Base-by-base conservation (phyloP, 331 rosid genomes). In the Cydonia oblonga region DNA sequence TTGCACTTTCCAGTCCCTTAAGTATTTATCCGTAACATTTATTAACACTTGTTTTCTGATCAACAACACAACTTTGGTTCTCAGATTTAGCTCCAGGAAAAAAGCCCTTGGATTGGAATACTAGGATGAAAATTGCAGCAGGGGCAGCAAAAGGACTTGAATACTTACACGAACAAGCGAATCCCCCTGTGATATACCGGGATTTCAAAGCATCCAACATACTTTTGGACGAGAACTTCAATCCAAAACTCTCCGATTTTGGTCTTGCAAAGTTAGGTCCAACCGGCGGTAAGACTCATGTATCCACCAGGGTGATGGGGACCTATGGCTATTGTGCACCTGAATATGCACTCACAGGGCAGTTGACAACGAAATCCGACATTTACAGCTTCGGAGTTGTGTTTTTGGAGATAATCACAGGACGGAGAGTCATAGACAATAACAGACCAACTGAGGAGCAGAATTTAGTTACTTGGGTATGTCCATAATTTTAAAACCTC, bases 281-380 rank as follows among this genome's bases (percentile, higher is more conserved):
- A 54, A 90, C 86, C 4, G 97, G 98, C 0, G 97, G 86, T 19
- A 89, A 87, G 66, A 72, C 87, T n/a, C 92, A 91, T 66, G 96
- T 93, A 11, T 89, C 97, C 42, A 93, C 98, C 16, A 89, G 92
- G 75, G 98, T 93, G 64, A 91, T 93, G 98, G 98, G 98, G 38
- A 93, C 98, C 68, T 91, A 91, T 70, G 98, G 98, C 66, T 93
- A 93, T 2, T 93, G 98, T 84, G 96, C 97, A 28, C 97, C 97
- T 28, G 98, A 93, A 81, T 93, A 93, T 83, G 97, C 95, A 14
- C 82, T 81, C 12, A 93, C 97, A 0, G 98, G 96, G 44, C 83
- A 91, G 42, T 76, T 93, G 81, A 89, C 92, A 0, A 82, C 89
- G 5, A 93, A 85, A 77, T 93, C 98, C 5, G 98, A 93, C 75